Conservation (phyloP, 176 grass and related monocot genomes). For the Triticum aestivum region IWGSC_CS_RefSeq_v2.1 NC_057809.1:594764149-594764648, state of each 20-base stretch:
- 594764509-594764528: background rate
- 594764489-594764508: conserved; percentile 4
- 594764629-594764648: background rate
- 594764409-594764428: background rate
- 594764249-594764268: background rate
- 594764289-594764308: background rate
- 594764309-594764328: background rate
- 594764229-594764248: background rate
- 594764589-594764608: background rate
- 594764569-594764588: background rate
- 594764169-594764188: background rate
- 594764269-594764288: background rate
- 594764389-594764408: background rate
- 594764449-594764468: background rate
- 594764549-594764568: background rate
- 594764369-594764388: background rate
- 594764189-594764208: background rate
- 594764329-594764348: background rate
- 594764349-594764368: too few relatives aligned
- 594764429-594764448: background rate
- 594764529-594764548: background rate
- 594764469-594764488: background rate
- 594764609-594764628: too few relatives aligned
- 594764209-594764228: background rate
- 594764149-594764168: background rate